Conservation (phyloP, 148 eudicot genomes). For the Heliosperma pusillum region DNA sequence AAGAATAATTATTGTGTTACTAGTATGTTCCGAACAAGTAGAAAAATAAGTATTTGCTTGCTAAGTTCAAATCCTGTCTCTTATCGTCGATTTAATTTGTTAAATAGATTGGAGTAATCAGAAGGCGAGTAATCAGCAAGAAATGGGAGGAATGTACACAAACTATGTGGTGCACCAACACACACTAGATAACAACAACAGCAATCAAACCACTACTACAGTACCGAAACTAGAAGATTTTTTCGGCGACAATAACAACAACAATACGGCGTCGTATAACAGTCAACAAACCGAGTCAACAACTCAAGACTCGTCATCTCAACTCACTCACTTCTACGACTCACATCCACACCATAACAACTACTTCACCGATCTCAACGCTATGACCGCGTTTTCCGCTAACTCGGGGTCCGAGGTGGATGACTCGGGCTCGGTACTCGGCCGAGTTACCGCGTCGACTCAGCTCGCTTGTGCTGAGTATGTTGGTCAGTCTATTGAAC, state of each 20-base stretch:
- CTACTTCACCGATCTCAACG: constrained; percentile 45
- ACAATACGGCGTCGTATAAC: constrained; percentile 33
- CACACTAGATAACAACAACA: constrained; percentile 18
- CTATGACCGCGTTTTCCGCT: constrained; percentile 42
- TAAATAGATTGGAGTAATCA: constrained; percentile 45
- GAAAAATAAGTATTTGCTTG: too few relatives aligned
- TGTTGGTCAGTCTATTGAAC: constrained; percentile 38
- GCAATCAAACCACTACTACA: constrained; percentile 4
- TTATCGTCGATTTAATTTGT: too few relatives aligned
- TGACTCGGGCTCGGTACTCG: constrained; percentile 40
- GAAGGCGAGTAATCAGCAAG: constrained; percentile 14
- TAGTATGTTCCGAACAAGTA: too few relatives aligned
- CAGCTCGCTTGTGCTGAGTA: constrained; percentile 31
- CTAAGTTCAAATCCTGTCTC: too few relatives aligned
- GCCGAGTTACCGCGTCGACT: constrained; percentile 47
- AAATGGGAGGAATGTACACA: constrained; percentile 26
- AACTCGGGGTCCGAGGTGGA: constrained; percentile 95
- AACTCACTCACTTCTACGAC: constrained; percentile 71
- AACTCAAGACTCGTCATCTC: constrained; percentile 70
- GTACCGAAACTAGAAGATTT: constrained; percentile 85
- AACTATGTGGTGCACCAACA: constrained; percentile 27
- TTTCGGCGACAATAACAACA: constrained; percentile 40
- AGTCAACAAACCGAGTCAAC: constrained; percentile 41
- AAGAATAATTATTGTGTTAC: too few relatives aligned
- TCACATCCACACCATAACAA: constrained; percentile 41